phyloP scores from a whole-genome alignment of 1,139 yeast species.

The Diutina catenulata region DNA sequence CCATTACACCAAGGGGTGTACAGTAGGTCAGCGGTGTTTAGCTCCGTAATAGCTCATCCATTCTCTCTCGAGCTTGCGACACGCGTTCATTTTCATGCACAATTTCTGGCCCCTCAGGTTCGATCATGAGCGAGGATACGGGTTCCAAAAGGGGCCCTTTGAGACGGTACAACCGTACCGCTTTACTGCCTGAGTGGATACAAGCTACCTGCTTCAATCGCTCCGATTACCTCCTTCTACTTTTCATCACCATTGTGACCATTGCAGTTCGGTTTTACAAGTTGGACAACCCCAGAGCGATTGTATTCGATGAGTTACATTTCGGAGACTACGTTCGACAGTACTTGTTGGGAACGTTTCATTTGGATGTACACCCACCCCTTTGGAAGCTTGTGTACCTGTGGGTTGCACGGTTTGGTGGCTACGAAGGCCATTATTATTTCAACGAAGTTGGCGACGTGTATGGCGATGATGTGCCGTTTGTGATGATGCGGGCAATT shows the following conservation, averaged over 20 bases:
- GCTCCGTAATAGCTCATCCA: too few relatives aligned
- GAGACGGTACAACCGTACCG: too few relatives aligned
- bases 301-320: conserved; percentile 28
- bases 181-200: too few relatives aligned
- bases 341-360: conserved; percentile 51
- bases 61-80: too few relatives aligned
- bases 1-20: too few relatives aligned
- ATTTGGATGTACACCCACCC: conserved; percentile 55
- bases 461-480: conserved; percentile 22
- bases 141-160: too few relatives aligned
- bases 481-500: conserved; percentile 22
- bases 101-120: too few relatives aligned
- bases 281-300: conserved; percentile 21
- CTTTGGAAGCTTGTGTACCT: conserved; percentile 38
- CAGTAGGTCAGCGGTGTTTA: too few relatives aligned
- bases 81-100: too few relatives aligned
- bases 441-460: conserved; percentile 22
- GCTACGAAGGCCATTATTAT: conserved; percentile 34
- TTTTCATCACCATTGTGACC: conserved; percentile 5
- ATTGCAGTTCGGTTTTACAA: conserved; percentile 13
- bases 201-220: too few relatives aligned
- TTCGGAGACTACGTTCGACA: conserved; percentile 26
- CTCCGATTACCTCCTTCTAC: not conserved
- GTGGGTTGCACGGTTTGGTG: conserved; percentile 24
- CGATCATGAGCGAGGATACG: too few relatives aligned